phyloP scores from a whole-genome alignment of 2,329 filamentous ascomycete genomes.

The Ilyonectria mors-panacis region DNA sequence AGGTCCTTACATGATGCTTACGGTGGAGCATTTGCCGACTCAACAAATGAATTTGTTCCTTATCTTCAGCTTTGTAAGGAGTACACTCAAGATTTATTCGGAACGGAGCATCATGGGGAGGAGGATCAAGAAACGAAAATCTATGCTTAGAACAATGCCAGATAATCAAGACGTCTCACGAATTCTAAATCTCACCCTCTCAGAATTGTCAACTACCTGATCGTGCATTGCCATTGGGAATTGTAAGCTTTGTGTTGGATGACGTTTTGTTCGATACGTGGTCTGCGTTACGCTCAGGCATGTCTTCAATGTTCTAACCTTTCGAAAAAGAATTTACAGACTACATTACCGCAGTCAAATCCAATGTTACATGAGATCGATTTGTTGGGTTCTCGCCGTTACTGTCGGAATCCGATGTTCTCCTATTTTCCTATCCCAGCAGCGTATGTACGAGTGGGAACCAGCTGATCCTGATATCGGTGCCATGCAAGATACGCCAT shows the following conservation, averaged over 20 bases:
- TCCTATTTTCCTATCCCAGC: too few species aligned
- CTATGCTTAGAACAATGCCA: background rate
- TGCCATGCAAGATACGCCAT: too few species aligned
- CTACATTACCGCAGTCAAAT: too few species aligned
- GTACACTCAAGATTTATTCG: background rate
- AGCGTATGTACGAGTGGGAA: too few species aligned
- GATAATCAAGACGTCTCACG: background rate
- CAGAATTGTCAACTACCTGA: background rate
- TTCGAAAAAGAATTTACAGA: too few species aligned
- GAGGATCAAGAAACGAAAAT: background rate
- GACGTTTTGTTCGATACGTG: too few species aligned
- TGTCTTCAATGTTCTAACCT: too few species aligned
- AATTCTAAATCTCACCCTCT: background rate
- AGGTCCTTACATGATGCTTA: constrained; percentile 22
- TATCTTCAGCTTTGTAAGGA: constrained; percentile 17
- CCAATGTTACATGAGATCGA: too few species aligned
- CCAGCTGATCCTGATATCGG: too few species aligned
- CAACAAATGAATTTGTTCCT: constrained; percentile 8
- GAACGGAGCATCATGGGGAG: background rate
- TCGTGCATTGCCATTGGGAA: background rate
- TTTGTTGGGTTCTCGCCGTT: too few species aligned
- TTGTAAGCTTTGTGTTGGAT: background rate
- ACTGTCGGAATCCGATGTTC: too few species aligned
- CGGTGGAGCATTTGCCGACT: constrained; percentile 31
- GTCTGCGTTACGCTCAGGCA: too few species aligned